Evolutionary conservation across 441 rosid species (phyloP), one percentile per base, ranked within the genome.

Genomic region (Erodium trifolium): DNA sequence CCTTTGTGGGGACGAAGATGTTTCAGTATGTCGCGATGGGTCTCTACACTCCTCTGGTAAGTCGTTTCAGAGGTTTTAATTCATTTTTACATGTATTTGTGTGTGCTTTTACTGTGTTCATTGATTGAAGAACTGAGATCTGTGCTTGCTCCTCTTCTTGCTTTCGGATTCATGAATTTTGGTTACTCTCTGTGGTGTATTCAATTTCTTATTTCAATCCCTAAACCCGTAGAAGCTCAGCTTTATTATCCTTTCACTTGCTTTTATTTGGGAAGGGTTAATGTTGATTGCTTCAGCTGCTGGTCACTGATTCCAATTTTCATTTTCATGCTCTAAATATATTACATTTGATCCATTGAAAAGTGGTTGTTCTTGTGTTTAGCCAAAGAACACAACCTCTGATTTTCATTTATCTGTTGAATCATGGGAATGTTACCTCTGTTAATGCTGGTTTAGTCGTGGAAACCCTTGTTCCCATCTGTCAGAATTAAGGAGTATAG

Each of bases 31-130:
- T 92, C 79, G 87, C 78, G 27, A 90, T 86, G 81, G 97, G 97
- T 72, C 86, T 94, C 81, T 94, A 94, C 85, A 90, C 97, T 79
- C 98, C 97, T 47, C 86, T 94, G 73, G 99, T 94, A 79, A 85
- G 81, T 69, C 70, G 9, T 70, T 75, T 76, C 51, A 3, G 60
- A 10, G 23, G 23, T 59, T 4, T 71, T 45, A 51, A 69, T 65
- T 8, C 6, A 53, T 65, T 19, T 64, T 23, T 63, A 27, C 14
- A 2, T 64, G 11, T 49, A 2, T 51, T 19, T 35, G 51, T 41
- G 31, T n/a, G 9, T 37, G 67, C 11, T 35, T 60, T 13, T 60
- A n/a, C 19, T 9, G 63, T 47, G 72, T 59, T 47, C 29, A 17
- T 67, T 47, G 67, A 73, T 62, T 75, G 73, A 66, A 64, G 17